Percentiles rank a stretch among this genome's conserved stretches.
phyloP scores from a whole-genome alignment of 495 filamentous ascomycete species.

The Elasticomyces elasticus region DNA sequence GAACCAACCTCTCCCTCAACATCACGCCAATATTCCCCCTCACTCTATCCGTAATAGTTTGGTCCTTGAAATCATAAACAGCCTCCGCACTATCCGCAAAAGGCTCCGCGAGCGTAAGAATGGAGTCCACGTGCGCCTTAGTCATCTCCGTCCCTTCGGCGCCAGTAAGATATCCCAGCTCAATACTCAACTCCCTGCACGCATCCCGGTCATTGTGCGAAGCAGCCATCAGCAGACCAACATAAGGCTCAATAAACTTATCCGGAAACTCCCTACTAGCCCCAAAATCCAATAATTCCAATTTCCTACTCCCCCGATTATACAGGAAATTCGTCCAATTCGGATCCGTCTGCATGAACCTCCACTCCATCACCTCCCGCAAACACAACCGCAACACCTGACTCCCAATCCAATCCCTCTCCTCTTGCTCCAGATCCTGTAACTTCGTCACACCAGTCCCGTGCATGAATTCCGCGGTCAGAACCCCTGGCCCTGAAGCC shows the following conservation, averaged over 20 bases:
- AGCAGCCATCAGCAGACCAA: constrained; percentile 67
- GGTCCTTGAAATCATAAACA: constrained; percentile 81
- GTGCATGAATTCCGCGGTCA: constrained; percentile 86
- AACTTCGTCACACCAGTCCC: constrained; percentile 84
- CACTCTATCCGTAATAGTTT: constrained; percentile 93
- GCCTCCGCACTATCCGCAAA: constrained; percentile 67
- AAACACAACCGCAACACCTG: constrained; percentile 89
- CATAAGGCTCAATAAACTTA: constrained; percentile 68
- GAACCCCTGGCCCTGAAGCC: constrained; percentile 73
- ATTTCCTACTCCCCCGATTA: constrained; percentile 57
- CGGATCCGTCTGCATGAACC: constrained; percentile 97
- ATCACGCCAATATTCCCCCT: constrained; percentile 79
- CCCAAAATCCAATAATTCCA: constrained; percentile 94
- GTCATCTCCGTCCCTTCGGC: constrained; percentile 73
- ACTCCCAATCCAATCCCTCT: constrained; percentile 86
- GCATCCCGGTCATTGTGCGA: constrained; percentile 52
- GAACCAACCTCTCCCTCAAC: constrained; percentile 76
- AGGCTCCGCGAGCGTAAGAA: constrained; percentile 84
- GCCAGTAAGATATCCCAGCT: constrained; percentile 87
- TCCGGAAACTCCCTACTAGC: constrained; percentile 77
- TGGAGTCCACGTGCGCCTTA: constrained; percentile 71
- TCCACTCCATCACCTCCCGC: constrained; percentile 85
- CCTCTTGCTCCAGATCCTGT: constrained; percentile 59
- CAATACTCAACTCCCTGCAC: constrained; percentile 59
- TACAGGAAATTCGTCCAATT: constrained; percentile 99